Base-by-base conservation (phyloP, 163 green algal species). In the Botryococcus braunii region DNA sequence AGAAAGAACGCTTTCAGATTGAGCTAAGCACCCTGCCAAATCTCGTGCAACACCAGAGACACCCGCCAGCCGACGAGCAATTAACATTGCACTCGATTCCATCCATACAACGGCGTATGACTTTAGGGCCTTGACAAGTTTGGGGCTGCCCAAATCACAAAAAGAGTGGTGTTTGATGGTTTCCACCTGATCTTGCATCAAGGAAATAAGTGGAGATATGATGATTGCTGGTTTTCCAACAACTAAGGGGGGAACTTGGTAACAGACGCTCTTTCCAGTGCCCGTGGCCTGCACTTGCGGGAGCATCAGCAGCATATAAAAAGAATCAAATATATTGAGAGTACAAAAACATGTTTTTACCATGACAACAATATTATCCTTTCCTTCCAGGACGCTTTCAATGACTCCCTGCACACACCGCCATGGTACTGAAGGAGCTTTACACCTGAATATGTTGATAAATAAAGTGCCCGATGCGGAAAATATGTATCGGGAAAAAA, bases 131-230 rank as follows among this genome's bases (percentile, higher is more conserved):
- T n/a, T n/a, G n/a, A n/a, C n/a, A n/a, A n/a, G n/a, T n/a, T n/a
- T n/a, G n/a, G n/a, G n/a, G n/a, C n/a, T n/a, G n/a, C n/a, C n/a
- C n/a, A n/a, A n/a, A n/a, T n/a, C n/a, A n/a, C n/a, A n/a, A n/a
- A n/a, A n/a, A n/a, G n/a, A n/a, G n/a, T n/a, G n/a, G n/a, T n/a
- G n/a, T n/a, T n/a, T n/a, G n/a, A n/a, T n/a, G n/a, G n/a, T n/a
- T n/a, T n/a, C n/a, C 35, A 89, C 82, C 84, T 92, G 86, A 74
- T 92, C 86, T 39, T 92, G 68, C 79, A 91, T 91, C 29, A 92
- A 70, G 17, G 69, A 81, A 41, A 92, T 88, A n/a, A 92, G 78
- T 5, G 86, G 86, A 4, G 74, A 83, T 46, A 92, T 79, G 27
- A 92, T 79, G 7, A 92, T 49, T 5, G 69, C 69, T 0, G 65